These are phyloP conservation scores for Gyrodon tennesseensis DNA, from an alignment of 1,284 basidiomycete genomes.

Conservation along the genomic window DNA sequence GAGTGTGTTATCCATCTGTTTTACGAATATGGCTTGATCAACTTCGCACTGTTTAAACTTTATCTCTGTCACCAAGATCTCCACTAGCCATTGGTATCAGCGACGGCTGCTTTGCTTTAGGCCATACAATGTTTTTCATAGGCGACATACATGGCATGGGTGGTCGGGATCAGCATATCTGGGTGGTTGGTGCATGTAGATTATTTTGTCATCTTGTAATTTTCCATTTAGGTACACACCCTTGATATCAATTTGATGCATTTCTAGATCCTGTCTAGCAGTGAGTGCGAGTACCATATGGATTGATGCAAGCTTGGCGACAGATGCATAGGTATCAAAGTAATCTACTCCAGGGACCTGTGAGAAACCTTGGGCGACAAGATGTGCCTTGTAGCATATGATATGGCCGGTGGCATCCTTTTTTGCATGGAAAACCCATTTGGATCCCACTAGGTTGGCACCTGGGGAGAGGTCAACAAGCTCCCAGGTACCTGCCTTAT, in stretches of 20 bases:
- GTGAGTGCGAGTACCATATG: conserved; percentile 32
- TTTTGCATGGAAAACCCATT: conserved; percentile 45
- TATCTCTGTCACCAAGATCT: no score
- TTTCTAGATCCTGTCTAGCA: background rate
- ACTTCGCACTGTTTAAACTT: no score
- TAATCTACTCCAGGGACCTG: conserved; percentile 49
- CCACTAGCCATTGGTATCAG: no score
- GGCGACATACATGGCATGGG: background rate
- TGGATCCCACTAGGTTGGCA: conserved; percentile 28
- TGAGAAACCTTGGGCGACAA: conserved; percentile 48
- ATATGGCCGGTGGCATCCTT: conserved; percentile 41
- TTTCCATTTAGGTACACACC: conserved; percentile 11
- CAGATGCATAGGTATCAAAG: conserved; percentile 44
- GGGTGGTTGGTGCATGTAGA: conserved; percentile 5
- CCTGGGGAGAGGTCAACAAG: conserved; percentile 7
- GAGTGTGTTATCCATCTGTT: fast-evolving
- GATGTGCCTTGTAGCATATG: conserved; percentile 43
- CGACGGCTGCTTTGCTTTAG: no score
- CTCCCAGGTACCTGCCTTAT: conserved; percentile 24
- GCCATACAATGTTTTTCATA: conserved; percentile 3
- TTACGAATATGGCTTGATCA: background rate
- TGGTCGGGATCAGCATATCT: background rate
- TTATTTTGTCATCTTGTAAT: fast-evolving
- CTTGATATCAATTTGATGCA: conserved; percentile 13
- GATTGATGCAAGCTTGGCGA: conserved; percentile 40